phyloP scores from a whole-genome alignment of 495 filamentous ascomycete species.

The Pyronema omphalodes region DNA sequence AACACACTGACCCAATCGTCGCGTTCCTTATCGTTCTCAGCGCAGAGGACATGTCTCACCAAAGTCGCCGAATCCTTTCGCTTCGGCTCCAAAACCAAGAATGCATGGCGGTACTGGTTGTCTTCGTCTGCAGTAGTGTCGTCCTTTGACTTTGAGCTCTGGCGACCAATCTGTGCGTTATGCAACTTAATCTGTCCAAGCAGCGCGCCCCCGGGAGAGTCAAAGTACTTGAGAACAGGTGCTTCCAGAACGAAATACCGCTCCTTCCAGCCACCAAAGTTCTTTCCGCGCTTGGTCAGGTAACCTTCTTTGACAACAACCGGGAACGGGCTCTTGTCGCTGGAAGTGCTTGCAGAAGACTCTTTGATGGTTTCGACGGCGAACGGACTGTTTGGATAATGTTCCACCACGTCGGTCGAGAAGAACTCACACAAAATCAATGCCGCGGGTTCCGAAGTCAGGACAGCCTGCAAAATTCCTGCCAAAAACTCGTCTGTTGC shows the following conservation, averaged over 20 bases:
- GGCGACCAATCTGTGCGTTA: conserved; percentile 80
- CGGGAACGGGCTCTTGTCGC: background rate
- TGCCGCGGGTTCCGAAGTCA: conserved; percentile 62
- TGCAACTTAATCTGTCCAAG: conserved; percentile 83
- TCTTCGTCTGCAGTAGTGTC: conserved; percentile 46
- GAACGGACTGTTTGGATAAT: conserved; percentile 37
- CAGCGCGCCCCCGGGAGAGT: conserved; percentile 69
- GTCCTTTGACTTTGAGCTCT: conserved; percentile 39
- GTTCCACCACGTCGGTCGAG: conserved; percentile 66
- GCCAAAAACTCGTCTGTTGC: conserved; percentile 76
- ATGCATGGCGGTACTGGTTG: conserved; percentile 91
- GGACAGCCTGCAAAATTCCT: conserved; percentile 51
- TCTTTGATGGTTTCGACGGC: conserved; percentile 13
- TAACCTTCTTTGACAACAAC: conserved; percentile 58
- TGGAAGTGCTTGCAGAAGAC: conserved; percentile 4
- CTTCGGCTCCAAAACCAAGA: conserved; percentile 86
- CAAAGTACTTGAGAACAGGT: conserved; percentile 77
- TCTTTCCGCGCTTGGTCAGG: conserved; percentile 89
- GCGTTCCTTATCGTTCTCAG: conserved; percentile 81
- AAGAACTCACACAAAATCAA: conserved; percentile 72
- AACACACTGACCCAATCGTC: conserved; percentile 87
- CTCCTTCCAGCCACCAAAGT: conserved; percentile 98
- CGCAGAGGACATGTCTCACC: conserved; percentile 88
- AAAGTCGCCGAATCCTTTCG: conserved; percentile 81
- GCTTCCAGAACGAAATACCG: conserved; percentile 86